Percentiles rank a stretch among this genome's conserved stretches.
phyloP scores from a whole-genome alignment of 345 rosid genomes.

The Excoecaria cochinchinensis region DNA sequence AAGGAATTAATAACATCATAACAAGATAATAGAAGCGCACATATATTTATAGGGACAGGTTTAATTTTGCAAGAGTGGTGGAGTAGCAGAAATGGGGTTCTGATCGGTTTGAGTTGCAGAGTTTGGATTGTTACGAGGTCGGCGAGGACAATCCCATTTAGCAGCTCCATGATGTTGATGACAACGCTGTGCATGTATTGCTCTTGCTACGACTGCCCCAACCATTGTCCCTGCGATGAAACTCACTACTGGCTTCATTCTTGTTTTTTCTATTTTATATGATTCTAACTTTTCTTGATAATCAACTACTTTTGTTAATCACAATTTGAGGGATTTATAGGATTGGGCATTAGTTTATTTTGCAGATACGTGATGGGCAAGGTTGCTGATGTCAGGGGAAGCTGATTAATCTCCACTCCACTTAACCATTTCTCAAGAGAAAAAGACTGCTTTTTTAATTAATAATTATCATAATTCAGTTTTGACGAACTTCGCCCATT shows the following conservation, averaged over 20 bases:
- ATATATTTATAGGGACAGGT: too few relatives aligned
- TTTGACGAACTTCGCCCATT: too few relatives aligned
- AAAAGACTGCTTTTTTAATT: too few relatives aligned
- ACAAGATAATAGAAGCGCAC: too few relatives aligned
- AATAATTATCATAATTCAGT: too few relatives aligned
- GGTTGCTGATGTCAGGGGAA: too few relatives aligned
- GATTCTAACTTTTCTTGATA: background rate
- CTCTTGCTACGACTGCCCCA: slow-evolving; percentile 9
- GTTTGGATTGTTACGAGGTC: background rate
- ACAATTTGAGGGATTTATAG: too few relatives aligned
- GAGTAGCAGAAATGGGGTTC: background rate
- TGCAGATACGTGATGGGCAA: too few relatives aligned
- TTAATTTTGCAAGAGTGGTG: background rate
- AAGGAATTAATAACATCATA: background rate
- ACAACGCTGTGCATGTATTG: background rate
- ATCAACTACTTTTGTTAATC: background rate
- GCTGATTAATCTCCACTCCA: too few relatives aligned
- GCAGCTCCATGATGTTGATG: background rate
- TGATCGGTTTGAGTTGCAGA: background rate
- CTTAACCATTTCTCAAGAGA: too few relatives aligned
- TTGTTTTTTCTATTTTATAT: background rate
- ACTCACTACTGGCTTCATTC: slow-evolving; percentile 7
- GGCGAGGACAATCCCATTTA: slow-evolving; percentile 7
- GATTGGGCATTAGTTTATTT: too few relatives aligned
- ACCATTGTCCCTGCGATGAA: slow-evolving; percentile 13